Conservation (phyloP, 495 filamentous ascomycete species). For the Penicillium crystallinum region DNA sequence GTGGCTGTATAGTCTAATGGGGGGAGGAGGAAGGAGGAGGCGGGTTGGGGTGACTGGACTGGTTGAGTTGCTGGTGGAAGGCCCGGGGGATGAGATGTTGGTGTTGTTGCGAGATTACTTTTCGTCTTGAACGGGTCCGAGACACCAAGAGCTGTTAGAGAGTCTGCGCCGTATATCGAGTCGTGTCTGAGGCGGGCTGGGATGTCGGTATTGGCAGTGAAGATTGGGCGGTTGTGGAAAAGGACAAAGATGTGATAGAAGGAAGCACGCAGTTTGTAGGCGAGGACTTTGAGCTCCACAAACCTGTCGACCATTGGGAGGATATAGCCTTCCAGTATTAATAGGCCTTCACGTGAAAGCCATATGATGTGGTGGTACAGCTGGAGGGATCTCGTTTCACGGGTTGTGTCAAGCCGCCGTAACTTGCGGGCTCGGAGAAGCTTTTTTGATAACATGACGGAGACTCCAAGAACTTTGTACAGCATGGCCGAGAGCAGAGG, state of each 20-base stretch:
- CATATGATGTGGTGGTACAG: slow-evolving; percentile 89
- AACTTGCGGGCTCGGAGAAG: slow-evolving; percentile 77
- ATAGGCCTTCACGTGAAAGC: slow-evolving; percentile 86
- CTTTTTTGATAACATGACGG: slow-evolving; percentile 80
- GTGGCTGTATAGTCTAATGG: slow-evolving; percentile 77
- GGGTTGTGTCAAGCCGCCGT: slow-evolving; percentile 73
- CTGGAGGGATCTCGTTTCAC: slow-evolving; percentile 74
- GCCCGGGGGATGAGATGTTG: slow-evolving; percentile 30
- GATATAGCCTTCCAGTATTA: slow-evolving; percentile 80
- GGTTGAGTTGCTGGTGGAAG: slow-evolving; percentile 26
- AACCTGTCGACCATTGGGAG: slow-evolving; percentile 68
- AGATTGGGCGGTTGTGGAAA: slow-evolving; percentile 75
- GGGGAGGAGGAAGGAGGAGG: slow-evolving; percentile 65
- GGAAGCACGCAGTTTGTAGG: slow-evolving; percentile 84
- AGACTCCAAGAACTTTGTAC: slow-evolving; percentile 86
- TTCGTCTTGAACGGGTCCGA: background rate
- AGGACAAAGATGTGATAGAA: slow-evolving; percentile 97
- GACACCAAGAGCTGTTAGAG: slow-evolving; percentile 6
- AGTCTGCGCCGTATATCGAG: slow-evolving; percentile 26
- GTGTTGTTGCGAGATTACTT: background rate
- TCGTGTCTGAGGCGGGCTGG: slow-evolving; percentile 23
- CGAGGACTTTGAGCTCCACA: slow-evolving; percentile 76
- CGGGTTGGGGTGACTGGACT: slow-evolving; percentile 45
- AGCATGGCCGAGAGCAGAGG: slow-evolving; percentile 72
- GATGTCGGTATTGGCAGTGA: slow-evolving; percentile 41